These are phyloP conservation scores for Wickerhamomyces chaumierensis DNA, from an alignment of 805 yeast genomes.

Conservation along the genomic window DNA sequence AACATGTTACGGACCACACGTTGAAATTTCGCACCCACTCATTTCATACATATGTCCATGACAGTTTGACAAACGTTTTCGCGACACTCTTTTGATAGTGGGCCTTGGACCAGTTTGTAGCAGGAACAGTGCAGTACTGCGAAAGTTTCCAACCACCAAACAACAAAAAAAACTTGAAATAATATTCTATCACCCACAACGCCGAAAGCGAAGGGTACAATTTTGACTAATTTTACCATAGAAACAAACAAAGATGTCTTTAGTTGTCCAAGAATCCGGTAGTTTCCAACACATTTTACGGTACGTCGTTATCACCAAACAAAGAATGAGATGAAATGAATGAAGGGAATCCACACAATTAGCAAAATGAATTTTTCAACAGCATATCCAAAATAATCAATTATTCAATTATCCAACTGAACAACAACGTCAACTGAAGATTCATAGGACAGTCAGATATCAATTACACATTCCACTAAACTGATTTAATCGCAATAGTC, in stretches of 20 bases:
- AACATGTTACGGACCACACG: neutral
- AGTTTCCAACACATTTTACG: constrained; percentile 99
- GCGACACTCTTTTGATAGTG: neutral
- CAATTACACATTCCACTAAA: too few relatives aligned
- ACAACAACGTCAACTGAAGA: too few relatives aligned
- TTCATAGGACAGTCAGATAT: too few relatives aligned
- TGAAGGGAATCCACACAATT: neutral
- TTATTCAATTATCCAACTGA: too few relatives aligned
- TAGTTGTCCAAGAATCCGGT: constrained; percentile 98
- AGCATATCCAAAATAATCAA: too few relatives aligned
- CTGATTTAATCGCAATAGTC: too few relatives aligned
- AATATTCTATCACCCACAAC: constrained; percentile 4
- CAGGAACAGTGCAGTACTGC: neutral
- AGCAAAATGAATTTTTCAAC: neutral
- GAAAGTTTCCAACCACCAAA: neutral
- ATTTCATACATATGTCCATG: neutral
- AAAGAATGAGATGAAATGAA: constrained; percentile 1
- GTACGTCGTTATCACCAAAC: constrained; percentile 39
- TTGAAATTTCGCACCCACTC: neutral
- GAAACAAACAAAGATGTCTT: constrained; percentile 48
- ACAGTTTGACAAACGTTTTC: neutral
- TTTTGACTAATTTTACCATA: neutral
- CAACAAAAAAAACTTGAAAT: constrained; percentile 9
- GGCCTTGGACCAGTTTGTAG: neutral
- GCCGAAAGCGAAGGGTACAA: neutral